Evolutionary conservation across 306 rosid species (phyloP).

Genomic region (Quercus agrifolia): DNA sequence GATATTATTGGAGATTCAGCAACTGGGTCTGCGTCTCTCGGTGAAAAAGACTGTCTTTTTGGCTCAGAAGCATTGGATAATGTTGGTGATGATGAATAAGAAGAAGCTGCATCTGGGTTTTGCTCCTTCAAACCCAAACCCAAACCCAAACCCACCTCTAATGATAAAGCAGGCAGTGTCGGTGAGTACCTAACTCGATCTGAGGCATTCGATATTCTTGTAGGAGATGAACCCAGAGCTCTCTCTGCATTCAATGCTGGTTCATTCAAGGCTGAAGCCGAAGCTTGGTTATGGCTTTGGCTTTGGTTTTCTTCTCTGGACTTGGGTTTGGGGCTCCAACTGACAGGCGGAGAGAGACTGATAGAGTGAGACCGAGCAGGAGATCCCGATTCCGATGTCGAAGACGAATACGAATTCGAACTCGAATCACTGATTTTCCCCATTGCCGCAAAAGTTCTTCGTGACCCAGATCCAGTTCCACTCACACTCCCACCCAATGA

Average conservation of each 20-base stretch:
- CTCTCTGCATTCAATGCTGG: neutral
- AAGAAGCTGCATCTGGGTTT: neutral
- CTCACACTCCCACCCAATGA: slow-evolving; percentile 37
- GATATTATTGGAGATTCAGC: too few relatives aligned
- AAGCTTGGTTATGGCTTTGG: too few relatives aligned
- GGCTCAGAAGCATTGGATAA: neutral
- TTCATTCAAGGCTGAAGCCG: too few relatives aligned
- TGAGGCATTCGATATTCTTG: neutral
- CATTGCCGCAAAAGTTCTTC: slow-evolving; percentile 23
- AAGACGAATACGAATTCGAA: slow-evolving; percentile 34
- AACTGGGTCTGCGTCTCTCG: neutral
- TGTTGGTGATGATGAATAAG: slow-evolving; percentile 1
- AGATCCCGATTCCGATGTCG: slow-evolving; percentile 35
- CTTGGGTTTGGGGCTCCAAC: slow-evolving; percentile 33
- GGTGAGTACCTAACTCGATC: neutral
- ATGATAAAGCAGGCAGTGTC: too few relatives aligned
- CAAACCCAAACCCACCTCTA: too few relatives aligned
- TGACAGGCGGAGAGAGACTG: slow-evolving; percentile 36
- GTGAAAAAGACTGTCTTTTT: neutral
- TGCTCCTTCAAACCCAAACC: too few relatives aligned
- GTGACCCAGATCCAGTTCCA: slow-evolving; percentile 40
- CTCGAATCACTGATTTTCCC: slow-evolving; percentile 26
- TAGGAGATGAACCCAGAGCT: slow-evolving; percentile 7
- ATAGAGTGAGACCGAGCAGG: slow-evolving; percentile 40
- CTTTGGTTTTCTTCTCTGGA: too few relatives aligned